Evolutionary conservation across 306 rosid species (phyloP), one percentile per base, ranked within the genome.

Genomic region (Ceratonia siliqua): DNA sequence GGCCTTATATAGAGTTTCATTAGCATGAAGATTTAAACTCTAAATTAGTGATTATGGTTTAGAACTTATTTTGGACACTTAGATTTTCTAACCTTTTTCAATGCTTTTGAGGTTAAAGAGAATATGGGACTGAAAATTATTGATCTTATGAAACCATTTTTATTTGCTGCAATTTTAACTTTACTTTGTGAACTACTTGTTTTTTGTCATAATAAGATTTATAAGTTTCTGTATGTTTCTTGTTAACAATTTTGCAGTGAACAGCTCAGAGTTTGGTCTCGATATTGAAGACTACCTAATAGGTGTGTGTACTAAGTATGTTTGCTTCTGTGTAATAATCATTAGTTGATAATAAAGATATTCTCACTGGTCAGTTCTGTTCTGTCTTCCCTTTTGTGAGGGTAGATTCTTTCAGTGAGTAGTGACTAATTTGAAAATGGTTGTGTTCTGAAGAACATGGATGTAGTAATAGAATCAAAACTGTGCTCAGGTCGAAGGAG

Each of bases 271-370:
- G 54, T 94, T 94, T 83, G 74, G 73, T 59, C 81, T 94, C 72
- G 98, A 94, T 71, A 27, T 91, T 72, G 98, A 94, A 80, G 98
- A 94, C 84, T 94, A 94, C 82, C 91, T 94, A 53, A 32, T 86
- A 65, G 97, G 97, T 91, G 70, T 87, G 97, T 78, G 67, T 70
- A 49, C 58, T 57, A 33, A 32, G 12, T 61, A 15, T 59, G 33
- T 25, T 63, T 74, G 69, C 82, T 53, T 18, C 8, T n/a, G n/a
- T n/a, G n/a, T n/a, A n/a, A n/a, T n/a, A n/a, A n/a, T n/a, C n/a
- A n/a, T 59, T 27, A 43, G 72, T 68, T 68, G 68, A 56, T 56
- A 78, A 43, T 66, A 41, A 32, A 25, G 53, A 52, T 62, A 33
- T 67, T 78, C 70, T 15, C 46, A 7, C 38, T 5, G 14, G 41